Percentiles rank a stretch among this genome's conserved stretches.
Evolutionary conservation across 768 basidiomycete genomes (phyloP).

Genomic region (Hygrocybe coccinea): DNA sequence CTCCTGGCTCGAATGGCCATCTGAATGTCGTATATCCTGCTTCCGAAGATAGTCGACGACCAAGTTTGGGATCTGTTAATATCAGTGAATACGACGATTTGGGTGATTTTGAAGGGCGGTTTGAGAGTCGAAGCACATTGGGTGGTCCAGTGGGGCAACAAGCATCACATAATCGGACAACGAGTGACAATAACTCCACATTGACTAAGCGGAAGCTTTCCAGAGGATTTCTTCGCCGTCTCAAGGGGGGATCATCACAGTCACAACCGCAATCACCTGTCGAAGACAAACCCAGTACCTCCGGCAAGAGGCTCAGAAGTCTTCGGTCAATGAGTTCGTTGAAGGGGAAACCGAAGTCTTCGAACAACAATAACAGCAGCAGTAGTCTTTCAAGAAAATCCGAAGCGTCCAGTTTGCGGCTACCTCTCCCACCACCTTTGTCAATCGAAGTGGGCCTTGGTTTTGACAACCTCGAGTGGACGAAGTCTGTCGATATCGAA

Average conservation of each 20-base stretch:
- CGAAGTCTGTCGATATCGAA: constrained; percentile 23
- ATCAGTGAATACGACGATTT: constrained; percentile 89
- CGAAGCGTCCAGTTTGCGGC: constrained; percentile 44
- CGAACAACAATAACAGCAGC: constrained; percentile 14
- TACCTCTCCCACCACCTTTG: constrained; percentile 43
- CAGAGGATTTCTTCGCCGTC: constrained; percentile 58
- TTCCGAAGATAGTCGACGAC: constrained; percentile 48
- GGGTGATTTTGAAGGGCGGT: constrained; percentile 80
- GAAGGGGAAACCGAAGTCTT: constrained; percentile 46
- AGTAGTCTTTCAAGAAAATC: constrained; percentile 25
- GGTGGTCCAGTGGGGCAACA: constrained; percentile 36
- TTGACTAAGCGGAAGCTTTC: constrained; percentile 55
- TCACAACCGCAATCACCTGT: constrained; percentile 43
- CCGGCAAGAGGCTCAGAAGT: constrained; percentile 60
- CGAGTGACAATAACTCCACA: constrained; percentile 34
- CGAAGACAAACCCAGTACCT: constrained; percentile 33
- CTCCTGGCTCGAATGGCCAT: constrained; percentile 25
- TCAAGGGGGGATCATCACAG: constrained; percentile 44
- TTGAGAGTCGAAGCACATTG: constrained; percentile 74
- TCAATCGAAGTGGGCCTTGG: constrained; percentile 55
- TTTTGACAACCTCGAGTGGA: constrained; percentile 54
- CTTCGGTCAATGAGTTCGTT: constrained; percentile 80
- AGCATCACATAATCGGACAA: constrained; percentile 18
- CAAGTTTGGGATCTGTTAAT: constrained; percentile 64
- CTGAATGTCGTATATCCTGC: constrained; percentile 31